Percentiles rank a stretch among this genome's conserved stretches.
Conservation (phyloP, 2,329 filamentous ascomycete species). For the Neofusicoccum ribis region DNA sequence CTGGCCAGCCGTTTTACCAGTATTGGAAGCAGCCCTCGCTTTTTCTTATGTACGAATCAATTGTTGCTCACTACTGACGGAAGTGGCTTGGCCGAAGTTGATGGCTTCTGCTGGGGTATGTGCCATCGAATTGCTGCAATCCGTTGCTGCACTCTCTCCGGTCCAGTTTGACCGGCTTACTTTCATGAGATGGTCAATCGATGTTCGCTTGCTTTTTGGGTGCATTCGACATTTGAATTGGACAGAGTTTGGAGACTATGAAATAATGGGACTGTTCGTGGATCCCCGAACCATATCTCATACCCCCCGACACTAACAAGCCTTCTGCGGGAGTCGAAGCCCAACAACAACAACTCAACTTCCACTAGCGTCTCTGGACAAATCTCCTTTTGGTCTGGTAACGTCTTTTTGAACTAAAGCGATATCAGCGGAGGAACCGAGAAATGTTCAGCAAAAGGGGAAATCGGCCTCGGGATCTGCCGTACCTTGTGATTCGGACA, state of each 20-base stretch:
- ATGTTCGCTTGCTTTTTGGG: constrained; percentile 51
- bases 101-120: constrained; percentile 28
- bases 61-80: neutral
- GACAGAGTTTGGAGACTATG: constrained; percentile 44
- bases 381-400: too few relatives aligned
- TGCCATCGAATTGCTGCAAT: constrained; percentile 27
- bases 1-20: constrained; percentile 37
- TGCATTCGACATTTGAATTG: constrained; percentile 55
- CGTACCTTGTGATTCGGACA: too few relatives aligned
- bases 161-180: constrained; percentile 50
- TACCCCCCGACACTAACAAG: constrained; percentile 26
- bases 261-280: constrained; percentile 40
- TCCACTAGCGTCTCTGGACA: too few relatives aligned
- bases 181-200: constrained; percentile 61
- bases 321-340: too few relatives aligned
- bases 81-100: constrained; percentile 7
- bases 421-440: too few relatives aligned
- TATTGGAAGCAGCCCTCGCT: constrained; percentile 26
- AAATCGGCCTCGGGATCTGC: too few relatives aligned
- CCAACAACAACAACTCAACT: too few relatives aligned
- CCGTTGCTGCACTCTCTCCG: constrained; percentile 20
- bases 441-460: too few relatives aligned
- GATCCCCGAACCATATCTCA: constrained; percentile 40
- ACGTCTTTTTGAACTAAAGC: too few relatives aligned
- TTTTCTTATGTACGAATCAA: constrained; percentile 7